Conservation (phyloP, 1,284 basidiomycete species). For the Leccinum cinnamomeum region DNA sequence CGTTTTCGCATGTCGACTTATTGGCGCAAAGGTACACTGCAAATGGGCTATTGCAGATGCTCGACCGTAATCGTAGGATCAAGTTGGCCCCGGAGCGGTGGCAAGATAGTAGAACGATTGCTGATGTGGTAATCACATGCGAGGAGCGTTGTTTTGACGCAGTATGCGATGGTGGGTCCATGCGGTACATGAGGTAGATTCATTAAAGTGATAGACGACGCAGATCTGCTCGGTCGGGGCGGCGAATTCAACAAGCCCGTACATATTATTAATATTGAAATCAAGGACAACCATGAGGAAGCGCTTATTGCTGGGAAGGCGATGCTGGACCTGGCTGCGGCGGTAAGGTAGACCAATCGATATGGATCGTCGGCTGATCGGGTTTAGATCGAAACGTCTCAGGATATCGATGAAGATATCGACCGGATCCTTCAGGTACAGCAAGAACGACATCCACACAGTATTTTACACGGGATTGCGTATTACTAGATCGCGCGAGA, state of each 20-base stretch:
- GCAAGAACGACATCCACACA: slow-evolving; percentile 89
- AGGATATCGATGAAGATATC: slow-evolving; percentile 91
- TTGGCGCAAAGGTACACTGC: slow-evolving; percentile 73
- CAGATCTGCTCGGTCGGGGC: slow-evolving; percentile 86
- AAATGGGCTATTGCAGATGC: slow-evolving; percentile 96
- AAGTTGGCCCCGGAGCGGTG: slow-evolving; percentile 95
- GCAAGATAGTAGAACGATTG: slow-evolving; percentile 87
- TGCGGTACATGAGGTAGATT: slow-evolving; percentile 11
- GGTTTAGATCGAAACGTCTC: slow-evolving; percentile 77
- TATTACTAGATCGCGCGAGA: slow-evolving; percentile 63
- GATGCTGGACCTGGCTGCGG: slow-evolving; percentile 89
- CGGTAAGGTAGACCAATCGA: slow-evolving; percentile 54
- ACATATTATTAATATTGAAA: slow-evolving; percentile 97
- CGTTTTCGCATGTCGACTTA: slow-evolving; percentile 14
- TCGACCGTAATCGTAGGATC: slow-evolving; percentile 92
- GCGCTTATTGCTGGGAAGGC: slow-evolving; percentile 94
- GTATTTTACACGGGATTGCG: slow-evolving; percentile 86
- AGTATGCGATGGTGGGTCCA: slow-evolving; percentile 87
- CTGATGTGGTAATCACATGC: slow-evolving; percentile 98
- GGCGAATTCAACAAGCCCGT: slow-evolving; percentile 94
- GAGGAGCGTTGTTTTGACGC: slow-evolving; percentile 99
- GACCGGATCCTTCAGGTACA: slow-evolving; percentile 82
- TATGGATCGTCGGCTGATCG: slow-evolving; percentile 18
- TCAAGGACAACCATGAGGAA: slow-evolving; percentile 99
- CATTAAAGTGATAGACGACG: slow-evolving; percentile 15